Evolutionary conservation across 1,284 basidiomycete genomes (phyloP), one percentile per base, ranked within the genome.

Genomic region (Pseudomicrostroma phylloplanum): DNA sequence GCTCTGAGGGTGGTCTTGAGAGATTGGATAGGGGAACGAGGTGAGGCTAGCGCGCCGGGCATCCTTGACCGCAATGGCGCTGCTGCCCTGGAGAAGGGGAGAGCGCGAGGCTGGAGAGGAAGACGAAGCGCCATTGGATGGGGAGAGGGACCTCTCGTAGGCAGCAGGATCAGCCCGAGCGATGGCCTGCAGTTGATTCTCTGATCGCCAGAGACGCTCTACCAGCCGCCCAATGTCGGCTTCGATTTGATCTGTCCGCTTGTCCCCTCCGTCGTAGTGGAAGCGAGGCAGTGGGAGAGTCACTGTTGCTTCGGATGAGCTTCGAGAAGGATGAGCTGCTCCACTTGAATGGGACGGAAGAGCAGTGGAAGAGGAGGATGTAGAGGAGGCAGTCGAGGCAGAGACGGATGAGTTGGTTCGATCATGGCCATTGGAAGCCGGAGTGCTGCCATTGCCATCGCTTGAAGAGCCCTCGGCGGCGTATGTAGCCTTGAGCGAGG

Each of bases 1-100:
- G 61, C 67, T 70, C 42, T 73, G 70, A 4, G 76, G 73, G 23
- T 74, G 73, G 8, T 72, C 65, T 49, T 74, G 67, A 9, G 76
- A 78, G 55, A 77, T 64, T 6, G 77, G 71, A 42, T 79, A 76
- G 6, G 76, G 71, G 56, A 77, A 65, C 40, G 64, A 64, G 40
- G 57, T 25, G 26, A 49, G 23, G 36, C 67, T 54, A 15, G 51
- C 19, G 13, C 51, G 15, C 15, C 51, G 15, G 51, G 51, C 21
- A 21, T 21, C n/a, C n/a, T n/a, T 48, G 46, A 23, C 46, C 4
- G 46, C 4, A 9, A 36, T 9, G 3, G 30, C 30, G 30, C 30
- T 36, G 30, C 30, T 36, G 43, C 17, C 15, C 43, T 17, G 17
- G 6, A 48, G 43, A 6, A n/a, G 4, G 15, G 15, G 15, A 17